These are phyloP conservation scores for Backusella circina DNA, from an alignment of 192 early-diverging fungal genomes.

Conservation along the genomic window DNA sequence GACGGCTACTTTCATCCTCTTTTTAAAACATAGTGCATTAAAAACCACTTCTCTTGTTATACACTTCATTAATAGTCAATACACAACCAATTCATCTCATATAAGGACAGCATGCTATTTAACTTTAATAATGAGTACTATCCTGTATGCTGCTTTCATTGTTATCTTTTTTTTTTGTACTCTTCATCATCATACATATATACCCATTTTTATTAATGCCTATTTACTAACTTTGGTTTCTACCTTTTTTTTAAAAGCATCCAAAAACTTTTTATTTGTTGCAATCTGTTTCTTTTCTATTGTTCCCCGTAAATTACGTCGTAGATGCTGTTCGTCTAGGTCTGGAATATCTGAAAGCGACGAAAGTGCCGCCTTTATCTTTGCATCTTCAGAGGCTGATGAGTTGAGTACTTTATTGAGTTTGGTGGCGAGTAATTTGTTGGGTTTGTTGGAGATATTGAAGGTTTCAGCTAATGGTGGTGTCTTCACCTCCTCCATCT, in stretches of 20 bases:
- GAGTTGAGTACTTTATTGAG: constrained; percentile 19
- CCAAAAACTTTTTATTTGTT: constrained; percentile 51
- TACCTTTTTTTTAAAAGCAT: constrained; percentile 54
- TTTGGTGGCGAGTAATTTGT: constrained; percentile 18
- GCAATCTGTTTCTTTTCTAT: constrained; percentile 54
- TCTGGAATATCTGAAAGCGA: constrained; percentile 21
- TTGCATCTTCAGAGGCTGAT: constrained; percentile 22
- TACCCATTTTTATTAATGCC: too few relatives aligned
- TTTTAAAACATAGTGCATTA: too few relatives aligned
- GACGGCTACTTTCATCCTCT: too few relatives aligned
- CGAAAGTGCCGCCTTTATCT: constrained; percentile 19
- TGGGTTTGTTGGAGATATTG: constrained; percentile 22
- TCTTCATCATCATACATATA: too few relatives aligned
- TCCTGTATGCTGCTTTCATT: too few relatives aligned
- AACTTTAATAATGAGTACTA: too few relatives aligned
- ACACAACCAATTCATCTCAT: too few relatives aligned
- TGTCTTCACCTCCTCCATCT: constrained; percentile 1
- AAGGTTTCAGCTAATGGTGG: constrained; percentile 1
- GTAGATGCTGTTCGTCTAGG: constrained; percentile 19
- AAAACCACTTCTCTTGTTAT: too few relatives aligned
- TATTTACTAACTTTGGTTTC: too few relatives aligned
- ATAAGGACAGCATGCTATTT: too few relatives aligned
- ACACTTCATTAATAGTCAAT: too few relatives aligned
- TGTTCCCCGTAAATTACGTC: constrained; percentile 56
- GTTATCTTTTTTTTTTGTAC: too few relatives aligned